A percentile compares a stretch with the other conserved stretches of the same genome.
Conservation (phyloP, 2,329 filamentous ascomycete genomes). For the Phialophora macrospora region DNA sequence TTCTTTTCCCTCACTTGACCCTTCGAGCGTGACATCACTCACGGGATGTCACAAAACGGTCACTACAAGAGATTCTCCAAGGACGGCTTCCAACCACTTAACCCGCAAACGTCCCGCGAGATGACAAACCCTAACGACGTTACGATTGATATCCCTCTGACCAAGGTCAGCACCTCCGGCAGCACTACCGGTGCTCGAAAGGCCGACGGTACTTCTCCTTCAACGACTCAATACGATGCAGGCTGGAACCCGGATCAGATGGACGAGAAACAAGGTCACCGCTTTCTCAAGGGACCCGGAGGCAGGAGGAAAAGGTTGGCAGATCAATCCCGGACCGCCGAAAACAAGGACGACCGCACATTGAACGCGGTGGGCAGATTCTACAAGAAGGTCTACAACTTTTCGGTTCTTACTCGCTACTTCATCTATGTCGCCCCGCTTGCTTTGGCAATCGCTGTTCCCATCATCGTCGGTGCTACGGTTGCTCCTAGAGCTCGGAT, state of each 20-base stretch:
- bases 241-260: constrained; percentile 39
- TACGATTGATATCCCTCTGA: constrained; percentile 66
- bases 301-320: constrained; percentile 45
- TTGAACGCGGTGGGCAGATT: constrained; percentile 64
- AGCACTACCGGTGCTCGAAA: constrained; percentile 52
- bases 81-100: constrained; percentile 52
- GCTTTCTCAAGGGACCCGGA: constrained; percentile 32
- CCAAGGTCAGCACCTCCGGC: constrained; percentile 57
- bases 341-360: constrained; percentile 57
- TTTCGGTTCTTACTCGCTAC: constrained; percentile 67
- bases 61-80: constrained; percentile 49
- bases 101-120: constrained; percentile 45
- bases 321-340: constrained; percentile 45
- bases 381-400: constrained; percentile 66
- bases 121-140: constrained; percentile 58
- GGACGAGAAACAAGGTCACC: constrained; percentile 36
- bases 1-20: constrained; percentile 23
- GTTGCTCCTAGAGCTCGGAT: constrained; percentile 55
- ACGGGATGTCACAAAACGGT: constrained; percentile 29
- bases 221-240: constrained; percentile 40
- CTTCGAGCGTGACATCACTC: constrained; percentile 27
- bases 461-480: constrained; percentile 66
- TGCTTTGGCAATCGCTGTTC: constrained; percentile 63
- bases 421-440: constrained; percentile 66
- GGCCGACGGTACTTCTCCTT: constrained; percentile 45